phyloP scores from a whole-genome alignment of 805 yeast species.

The Barnettozyma sucrosica region DNA sequence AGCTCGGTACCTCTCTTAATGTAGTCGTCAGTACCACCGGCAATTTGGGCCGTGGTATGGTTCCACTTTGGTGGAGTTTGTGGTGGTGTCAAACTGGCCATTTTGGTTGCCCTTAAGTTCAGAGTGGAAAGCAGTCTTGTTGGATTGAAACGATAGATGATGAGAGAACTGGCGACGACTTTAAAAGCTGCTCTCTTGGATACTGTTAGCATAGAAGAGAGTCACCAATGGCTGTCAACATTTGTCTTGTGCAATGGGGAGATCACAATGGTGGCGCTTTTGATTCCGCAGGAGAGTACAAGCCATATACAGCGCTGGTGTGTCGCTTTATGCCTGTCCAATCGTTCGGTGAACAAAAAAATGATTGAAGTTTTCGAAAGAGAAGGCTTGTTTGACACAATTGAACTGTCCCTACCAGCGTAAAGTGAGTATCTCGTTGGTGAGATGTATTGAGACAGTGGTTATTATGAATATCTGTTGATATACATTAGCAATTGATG shows the following conservation, averaged over 20 bases:
- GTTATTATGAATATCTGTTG: not conserved
- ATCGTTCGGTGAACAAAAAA: constrained; percentile 4
- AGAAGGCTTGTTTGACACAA: constrained; percentile 1
- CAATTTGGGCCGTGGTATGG: constrained; percentile 46
- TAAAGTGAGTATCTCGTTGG: not conserved
- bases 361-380: not conserved
- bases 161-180: not conserved
- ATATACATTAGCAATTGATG: not conserved
- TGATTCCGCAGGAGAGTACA: not conserved
- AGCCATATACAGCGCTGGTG: not conserved
- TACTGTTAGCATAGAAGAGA: constrained; percentile 1
- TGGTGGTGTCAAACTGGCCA: constrained; percentile 19
- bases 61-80: constrained; percentile 47
- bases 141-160: not conserved
- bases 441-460: not conserved
- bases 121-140: not conserved
- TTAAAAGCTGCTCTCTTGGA: constrained; percentile 2
- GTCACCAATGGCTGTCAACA: not conserved
- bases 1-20: constrained; percentile 38
- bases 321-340: constrained; percentile 6
- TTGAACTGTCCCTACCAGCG: not conserved
- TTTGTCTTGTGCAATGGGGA: not conserved
- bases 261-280: not conserved
- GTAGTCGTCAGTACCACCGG: constrained; percentile 36
- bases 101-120: constrained; percentile 1